Base-by-base conservation (phyloP, 108 stramenopile genomes). In the Skeletonema potamos region DNA sequence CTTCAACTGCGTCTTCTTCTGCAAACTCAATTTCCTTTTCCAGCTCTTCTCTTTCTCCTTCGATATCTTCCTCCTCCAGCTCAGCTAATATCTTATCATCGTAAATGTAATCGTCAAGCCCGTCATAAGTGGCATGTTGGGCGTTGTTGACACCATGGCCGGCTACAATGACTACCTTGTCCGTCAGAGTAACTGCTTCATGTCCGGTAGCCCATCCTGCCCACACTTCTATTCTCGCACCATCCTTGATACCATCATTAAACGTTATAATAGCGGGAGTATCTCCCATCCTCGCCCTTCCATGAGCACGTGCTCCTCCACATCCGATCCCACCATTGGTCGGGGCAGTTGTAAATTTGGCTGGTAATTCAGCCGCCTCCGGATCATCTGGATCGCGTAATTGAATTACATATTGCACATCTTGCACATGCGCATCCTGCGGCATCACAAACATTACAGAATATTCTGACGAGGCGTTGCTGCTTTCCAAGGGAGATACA, bases 131-230 rank as follows among this genome's bases (percentile, higher is more conserved):
- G 1, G 18, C 58, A 18, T 17, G 22, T 15, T 7, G 29, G 3
- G 41, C 29, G 18, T 34, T 6, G 8, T 20, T 26, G 5, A 54
- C 54, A 54, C 65, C 65, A 10, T 18, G 51, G 0, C 66, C 70
- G 15, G 61, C 64, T 22, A 70, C 62, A 44, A 88, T 36, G 4
- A 74, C 27, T 22, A 85, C 32, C 29, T 79, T 54, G 43, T 85
- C 83, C 7, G 84, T 86, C 33, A 92, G 63, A 20, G 70, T 82
- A 15, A 92, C 91, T 4, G 87, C 84, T 56, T 79, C 80, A 61
- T 92, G 91, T 3, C 89, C 91, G 4, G 91, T 86, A 2, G 91
- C 91, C 89, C 88, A 92, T 29, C 91, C 91, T 6, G 79, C 87
- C 71, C 82, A 75, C 82, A 77, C 72, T 82, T 67, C 27, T 74